Base-by-base conservation (phyloP, 306 rosid genomes). In the Fragaria ananassa region DNA sequence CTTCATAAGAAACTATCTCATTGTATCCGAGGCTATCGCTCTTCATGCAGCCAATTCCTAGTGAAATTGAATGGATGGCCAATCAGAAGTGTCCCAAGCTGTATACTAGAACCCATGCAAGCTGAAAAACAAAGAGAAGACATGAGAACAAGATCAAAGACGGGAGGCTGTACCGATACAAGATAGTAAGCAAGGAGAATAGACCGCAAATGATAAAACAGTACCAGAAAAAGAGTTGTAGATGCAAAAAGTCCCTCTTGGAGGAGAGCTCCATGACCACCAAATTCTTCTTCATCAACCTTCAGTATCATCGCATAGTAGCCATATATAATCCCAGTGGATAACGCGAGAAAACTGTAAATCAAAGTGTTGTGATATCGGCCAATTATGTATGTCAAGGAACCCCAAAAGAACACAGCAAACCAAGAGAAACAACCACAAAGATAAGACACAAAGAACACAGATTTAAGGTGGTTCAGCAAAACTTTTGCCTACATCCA, bases 191-290 rank as follows among this genome's bases (percentile, higher is more conserved):
- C 1, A 47, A 18, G 9, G 37, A 14, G 25, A 71, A 21, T 25
- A 82, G 23, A 25, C 42, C 10, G 3, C 5, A 37, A 8, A 47
- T 31, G 18, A 71, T 44, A 56, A 67, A 34, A 66, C 65, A 75
- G 39, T 96, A 96, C 99, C 98, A 96, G 90, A 85, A 96, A 96
- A 21, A 96, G 96, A 72, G 98, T 96, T 74, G 83, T 41, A 42
- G 99, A 96, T 44, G 99, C 99, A 57, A 96, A 96, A 81, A 96
- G 93, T 19, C 99, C 99, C 81, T 96, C 99, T 83, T 92, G 99
- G 54, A 96, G 99, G 72, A 96, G 99, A 76, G 99, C 92, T 70
- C 96, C 96, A 79, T 96, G 99, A 62, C 99, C 99, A 4, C 99
- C 99, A 76, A 88, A 89, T 71, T 96, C 99, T 81, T 96, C 99